phyloP scores from a whole-genome alignment of 2,329 filamentous ascomycete genomes.

The Calonectria hongkongensis region DNA sequence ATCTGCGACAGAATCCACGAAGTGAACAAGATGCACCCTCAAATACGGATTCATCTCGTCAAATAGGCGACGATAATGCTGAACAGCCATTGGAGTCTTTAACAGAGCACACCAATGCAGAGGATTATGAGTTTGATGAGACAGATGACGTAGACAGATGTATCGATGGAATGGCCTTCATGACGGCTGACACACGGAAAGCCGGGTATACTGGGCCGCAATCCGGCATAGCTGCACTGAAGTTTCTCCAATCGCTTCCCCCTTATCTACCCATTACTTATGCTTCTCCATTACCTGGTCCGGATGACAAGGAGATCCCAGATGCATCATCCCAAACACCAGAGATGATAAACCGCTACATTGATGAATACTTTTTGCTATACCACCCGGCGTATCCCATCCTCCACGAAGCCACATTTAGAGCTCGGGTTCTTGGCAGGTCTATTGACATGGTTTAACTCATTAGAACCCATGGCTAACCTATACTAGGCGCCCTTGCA shows the following conservation, averaged over 20 bases:
- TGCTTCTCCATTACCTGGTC: not conserved
- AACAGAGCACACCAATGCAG: not conserved
- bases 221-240: not conserved
- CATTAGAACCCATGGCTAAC: not conserved
- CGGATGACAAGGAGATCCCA: not conserved
- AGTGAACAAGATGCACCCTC: not conserved
- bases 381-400: conserved; percentile 43
- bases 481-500: conserved; percentile 4
- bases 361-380: conserved; percentile 41
- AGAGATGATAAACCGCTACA: not conserved
- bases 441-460: not conserved
- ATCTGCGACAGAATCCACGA: not conserved
- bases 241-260: not conserved
- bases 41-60: not conserved
- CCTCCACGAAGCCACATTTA: conserved; percentile 45
- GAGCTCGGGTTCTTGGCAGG: conserved; percentile 39
- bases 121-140: not conserved
- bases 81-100: not conserved
- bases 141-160: not conserved
- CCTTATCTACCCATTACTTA: not conserved
- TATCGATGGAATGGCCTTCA: not conserved
- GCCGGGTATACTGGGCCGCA: not conserved
- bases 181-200: not conserved
- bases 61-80: not conserved
- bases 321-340: not conserved